Evolutionary conservation across 2,329 filamentous ascomycete species (phyloP).

Genomic region (Zymoseptoria crescenta): DNA sequence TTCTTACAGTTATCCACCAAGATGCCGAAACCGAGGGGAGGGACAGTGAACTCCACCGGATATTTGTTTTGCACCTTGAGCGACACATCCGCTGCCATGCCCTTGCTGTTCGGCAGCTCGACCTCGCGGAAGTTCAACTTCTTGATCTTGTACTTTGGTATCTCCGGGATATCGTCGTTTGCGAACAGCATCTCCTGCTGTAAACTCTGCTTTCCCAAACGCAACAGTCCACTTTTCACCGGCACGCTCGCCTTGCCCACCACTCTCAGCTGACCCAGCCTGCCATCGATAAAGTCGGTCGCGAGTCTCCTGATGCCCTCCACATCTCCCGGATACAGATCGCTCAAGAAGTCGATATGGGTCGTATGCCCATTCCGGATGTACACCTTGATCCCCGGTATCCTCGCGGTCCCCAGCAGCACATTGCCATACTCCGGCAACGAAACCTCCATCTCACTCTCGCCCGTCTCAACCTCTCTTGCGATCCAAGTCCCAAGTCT

Average conservation of each 20-base stretch:
- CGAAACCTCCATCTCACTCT: conserved; percentile 66
- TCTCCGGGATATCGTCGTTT: conserved; percentile 60
- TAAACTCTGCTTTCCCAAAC: conserved; percentile 68
- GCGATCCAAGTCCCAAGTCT: conserved; percentile 73
- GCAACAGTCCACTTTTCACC: conserved; percentile 71
- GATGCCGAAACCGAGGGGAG: conserved; percentile 74
- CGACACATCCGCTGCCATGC: conserved; percentile 73
- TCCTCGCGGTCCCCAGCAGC: conserved; percentile 64
- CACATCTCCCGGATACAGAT: conserved; percentile 67
- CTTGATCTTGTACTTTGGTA: conserved; percentile 77
- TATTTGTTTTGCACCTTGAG: conserved; percentile 67
- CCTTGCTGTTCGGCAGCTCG: conserved; percentile 47
- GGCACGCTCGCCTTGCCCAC: conserved; percentile 65
- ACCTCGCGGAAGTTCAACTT: conserved; percentile 72
- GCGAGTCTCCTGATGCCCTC: conserved; percentile 71
- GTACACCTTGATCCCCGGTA: conserved; percentile 69
- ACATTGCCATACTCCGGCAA: conserved; percentile 75
- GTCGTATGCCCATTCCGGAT: conserved; percentile 73
- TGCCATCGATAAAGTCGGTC: conserved; percentile 81
- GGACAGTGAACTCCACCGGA: conserved; percentile 67
- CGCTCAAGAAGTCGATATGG: conserved; percentile 67
- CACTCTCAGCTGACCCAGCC: conserved; percentile 61
- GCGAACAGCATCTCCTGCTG: conserved; percentile 70
- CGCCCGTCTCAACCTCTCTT: conserved; percentile 62
- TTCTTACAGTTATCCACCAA: conserved; percentile 73